phyloP scores from a whole-genome alignment of 2,329 filamentous ascomycete genomes.

The Ceratocystis diversiconidia region DNA sequence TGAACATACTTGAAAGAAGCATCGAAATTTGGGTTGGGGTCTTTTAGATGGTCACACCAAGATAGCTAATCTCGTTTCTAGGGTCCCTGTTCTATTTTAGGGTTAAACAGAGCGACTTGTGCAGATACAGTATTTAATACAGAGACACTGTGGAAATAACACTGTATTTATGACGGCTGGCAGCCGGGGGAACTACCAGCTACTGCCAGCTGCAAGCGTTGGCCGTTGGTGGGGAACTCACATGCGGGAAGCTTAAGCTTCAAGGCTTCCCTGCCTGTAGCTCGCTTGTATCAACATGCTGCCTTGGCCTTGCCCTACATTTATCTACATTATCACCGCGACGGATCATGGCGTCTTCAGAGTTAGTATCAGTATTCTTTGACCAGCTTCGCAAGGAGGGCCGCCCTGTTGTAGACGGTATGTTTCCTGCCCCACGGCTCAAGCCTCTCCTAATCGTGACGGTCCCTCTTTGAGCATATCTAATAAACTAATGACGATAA shows the following conservation, averaged over 20 bases:
- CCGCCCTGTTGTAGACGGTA: slow-evolving; percentile 36
- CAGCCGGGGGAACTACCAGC: not conserved
- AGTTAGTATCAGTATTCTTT: slow-evolving; percentile 27
- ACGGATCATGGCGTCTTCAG: not conserved
- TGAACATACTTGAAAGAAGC: not conserved
- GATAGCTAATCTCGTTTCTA: not conserved
- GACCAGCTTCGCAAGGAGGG: slow-evolving; percentile 33
- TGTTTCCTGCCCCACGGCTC: not conserved
- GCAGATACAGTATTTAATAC: not conserved
- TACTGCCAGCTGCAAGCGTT: not conserved
- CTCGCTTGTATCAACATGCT: not conserved
- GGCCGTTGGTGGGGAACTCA: not conserved
- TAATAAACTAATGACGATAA: not conserved
- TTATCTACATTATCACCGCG: not conserved
- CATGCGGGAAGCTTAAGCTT: not conserved
- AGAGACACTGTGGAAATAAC: not conserved
- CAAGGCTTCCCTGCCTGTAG: not conserved
- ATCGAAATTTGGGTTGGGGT: not conserved
- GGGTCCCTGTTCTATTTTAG: not conserved
- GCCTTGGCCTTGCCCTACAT: not conserved
- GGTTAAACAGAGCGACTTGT: not conserved
- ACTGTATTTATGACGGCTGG: not conserved
- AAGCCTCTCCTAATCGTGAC: not conserved
- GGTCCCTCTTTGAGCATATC: not conserved
- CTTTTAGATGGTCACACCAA: not conserved